Evolutionary conservation across 148 eudicot species (phyloP).

Genomic region (Chenopodium quinoa): DNA sequence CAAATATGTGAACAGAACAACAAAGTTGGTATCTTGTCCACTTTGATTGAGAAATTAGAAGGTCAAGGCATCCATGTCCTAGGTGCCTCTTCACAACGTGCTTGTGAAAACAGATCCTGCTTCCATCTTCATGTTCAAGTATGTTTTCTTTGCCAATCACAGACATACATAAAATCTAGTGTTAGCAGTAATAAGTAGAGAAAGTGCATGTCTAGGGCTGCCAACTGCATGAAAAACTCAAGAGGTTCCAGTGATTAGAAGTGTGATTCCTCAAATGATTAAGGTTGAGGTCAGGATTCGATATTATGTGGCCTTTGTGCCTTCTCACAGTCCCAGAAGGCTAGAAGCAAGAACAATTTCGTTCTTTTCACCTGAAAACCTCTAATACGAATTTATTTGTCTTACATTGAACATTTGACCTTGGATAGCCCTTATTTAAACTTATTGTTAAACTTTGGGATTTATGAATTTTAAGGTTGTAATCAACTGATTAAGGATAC

Average conservation of each 20-base stretch:
- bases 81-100: constrained; percentile 37
- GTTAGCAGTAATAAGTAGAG: neutral
- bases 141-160: neutral
- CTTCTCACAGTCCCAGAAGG: neutral
- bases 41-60: constrained; percentile 38
- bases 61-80: constrained; percentile 31
- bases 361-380: neutral
- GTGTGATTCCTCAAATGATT: neutral
- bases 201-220: neutral
- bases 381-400: neutral
- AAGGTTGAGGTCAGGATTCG: neutral
- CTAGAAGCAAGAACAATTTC: no score
- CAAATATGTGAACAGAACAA: constrained; percentile 40
- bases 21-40: constrained; percentile 23
- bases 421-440: neutral
- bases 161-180: neutral
- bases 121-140: constrained; percentile 57
- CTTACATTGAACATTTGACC: neutral
- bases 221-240: neutral
- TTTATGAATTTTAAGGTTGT: no score
- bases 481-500: no score
- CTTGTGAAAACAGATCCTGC: constrained; percentile 42
- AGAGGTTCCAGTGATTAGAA: neutral
- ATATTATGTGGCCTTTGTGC: neutral
- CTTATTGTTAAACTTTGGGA: neutral